Base-by-base conservation (phyloP, 2,329 filamentous ascomycete genomes). In the Neospermospora avenae region DNA sequence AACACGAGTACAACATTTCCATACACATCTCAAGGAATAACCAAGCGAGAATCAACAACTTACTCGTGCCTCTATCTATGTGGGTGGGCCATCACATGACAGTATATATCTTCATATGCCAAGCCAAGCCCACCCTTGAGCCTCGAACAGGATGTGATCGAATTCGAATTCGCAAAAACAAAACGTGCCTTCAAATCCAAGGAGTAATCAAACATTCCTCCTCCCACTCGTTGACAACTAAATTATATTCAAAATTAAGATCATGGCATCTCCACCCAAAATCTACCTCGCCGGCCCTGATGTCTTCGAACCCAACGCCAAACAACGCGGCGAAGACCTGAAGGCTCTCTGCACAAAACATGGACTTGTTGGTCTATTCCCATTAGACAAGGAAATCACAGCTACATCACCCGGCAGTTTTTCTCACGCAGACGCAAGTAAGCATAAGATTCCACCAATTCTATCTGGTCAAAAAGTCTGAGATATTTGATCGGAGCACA, bases 271-370 rank as follows among this genome's bases (percentile, higher is more conserved):
- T 20, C 20, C 42, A 20, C 55, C 42, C 4, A 68, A 66, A 49
- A 60, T 69, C 42, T 69, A 69, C 49, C 66, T 69, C 42, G 67
- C 66, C 11, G 67, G 67, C 4, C 67, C 67, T 3, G 67, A 69
- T 18, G 67, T 69, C n/a, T 69, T 69, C 55, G 49, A 62, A 6
- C 57, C 54, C 2, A 52, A 64, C n/a, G 57, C 67, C 16, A 35
- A 63, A 3, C 61, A 58, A 14, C 55, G 59, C 39, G 67, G 66
- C 37, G 55, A 55, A 14, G 48, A 55, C 4, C 64, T 68, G 20
- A 69, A 69, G 52, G 22, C 48, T 7, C 34, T 67, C 16, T 69
- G 66, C 53, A 35, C 56, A 3, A 62, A 58, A 35, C 51, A 67
- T 45, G 59, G 55, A 11, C 54, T 61, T 16, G n/a, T 39, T 2